A percentile compares a stretch with the other conserved stretches of the same genome.
Evolutionary conservation across 805 yeast species (phyloP).

Genomic region (Myxozyma monticola): DNA sequence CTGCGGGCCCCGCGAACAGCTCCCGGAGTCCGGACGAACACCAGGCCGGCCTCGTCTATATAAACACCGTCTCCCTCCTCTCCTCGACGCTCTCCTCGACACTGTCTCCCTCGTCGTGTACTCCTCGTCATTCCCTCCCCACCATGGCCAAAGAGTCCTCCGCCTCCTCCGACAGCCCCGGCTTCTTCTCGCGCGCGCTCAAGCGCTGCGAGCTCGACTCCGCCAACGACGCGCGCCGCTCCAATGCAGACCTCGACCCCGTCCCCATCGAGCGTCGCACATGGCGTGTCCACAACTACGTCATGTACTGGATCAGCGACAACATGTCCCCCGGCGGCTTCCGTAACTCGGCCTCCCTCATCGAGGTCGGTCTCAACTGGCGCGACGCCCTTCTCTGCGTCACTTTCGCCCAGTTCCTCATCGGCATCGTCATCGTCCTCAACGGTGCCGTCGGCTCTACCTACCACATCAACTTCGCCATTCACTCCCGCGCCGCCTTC

Average conservation of each 20-base stretch:
- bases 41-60: too few relatives aligned
- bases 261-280: conserved; percentile 41
- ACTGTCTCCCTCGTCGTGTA: too few relatives aligned
- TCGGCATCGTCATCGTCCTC: conserved; percentile 43
- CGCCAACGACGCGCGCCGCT: background rate
- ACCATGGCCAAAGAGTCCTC: too few relatives aligned
- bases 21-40: too few relatives aligned
- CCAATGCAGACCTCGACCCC: conserved; percentile 25
- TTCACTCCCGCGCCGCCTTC: conserved; percentile 46
- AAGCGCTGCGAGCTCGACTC: conserved; percentile 8
- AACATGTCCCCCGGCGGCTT: conserved; percentile 43
- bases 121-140: too few relatives aligned
- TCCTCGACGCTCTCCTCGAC: too few relatives aligned
- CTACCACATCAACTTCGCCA: conserved; percentile 53
- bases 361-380: conserved; percentile 47
- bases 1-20: too few relatives aligned
- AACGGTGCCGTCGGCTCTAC: conserved; percentile 51
- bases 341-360: conserved; percentile 46
- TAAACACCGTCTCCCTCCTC: background rate
- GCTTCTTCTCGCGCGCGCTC: background rate
- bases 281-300: conserved; percentile 48
- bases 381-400: conserved; percentile 48
- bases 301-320: conserved; percentile 33
- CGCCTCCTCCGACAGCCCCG: too few relatives aligned
- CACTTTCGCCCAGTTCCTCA: conserved; percentile 45